A percentile compares a stretch with the other conserved stretches of the same genome.
Conservation (phyloP, 345 rosid species). For the Brassica incana region DNA sequence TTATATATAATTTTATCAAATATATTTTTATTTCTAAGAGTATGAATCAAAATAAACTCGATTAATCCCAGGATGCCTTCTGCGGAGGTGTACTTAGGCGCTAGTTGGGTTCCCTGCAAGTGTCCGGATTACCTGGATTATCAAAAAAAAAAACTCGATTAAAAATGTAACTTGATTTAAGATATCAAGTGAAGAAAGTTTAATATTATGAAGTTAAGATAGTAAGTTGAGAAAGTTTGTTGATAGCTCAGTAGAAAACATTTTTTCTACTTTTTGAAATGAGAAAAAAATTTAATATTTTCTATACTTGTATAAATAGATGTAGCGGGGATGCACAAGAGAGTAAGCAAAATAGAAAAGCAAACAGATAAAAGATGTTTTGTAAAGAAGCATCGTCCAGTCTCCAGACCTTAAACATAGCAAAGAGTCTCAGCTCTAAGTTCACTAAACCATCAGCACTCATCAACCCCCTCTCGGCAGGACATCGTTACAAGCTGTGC, state of each 20-base stretch:
- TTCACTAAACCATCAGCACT: conserved; percentile 28
- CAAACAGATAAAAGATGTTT: conserved; percentile 18
- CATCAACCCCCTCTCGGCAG: background rate
- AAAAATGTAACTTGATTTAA: background rate
- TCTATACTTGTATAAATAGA: conserved; percentile 22
- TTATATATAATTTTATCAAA: no score
- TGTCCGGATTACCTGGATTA: no score
- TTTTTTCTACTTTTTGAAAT: background rate
- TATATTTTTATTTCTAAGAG: no score
- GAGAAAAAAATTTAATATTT: background rate
- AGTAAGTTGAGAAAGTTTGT: no score
- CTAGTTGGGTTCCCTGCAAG: no score
- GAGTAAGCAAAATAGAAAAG: conserved; percentile 3
- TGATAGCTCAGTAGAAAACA: background rate
- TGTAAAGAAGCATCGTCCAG: conserved; percentile 34
- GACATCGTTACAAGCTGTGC: conserved; percentile 13
- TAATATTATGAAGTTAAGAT: no score
- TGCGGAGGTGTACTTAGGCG: no score
- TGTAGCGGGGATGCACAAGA: conserved; percentile 9
- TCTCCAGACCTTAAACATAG: conserved; percentile 25
- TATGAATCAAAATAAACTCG: no score
- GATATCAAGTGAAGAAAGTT: no score
- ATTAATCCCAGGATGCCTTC: no score
- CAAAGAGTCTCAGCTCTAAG: conserved; percentile 19
- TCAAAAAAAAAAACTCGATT: no score